Evolutionary conservation across 495 filamentous ascomycete species (phyloP), one percentile per base, ranked within the genome.

Genomic region (Aspergillus conjunctus): DNA sequence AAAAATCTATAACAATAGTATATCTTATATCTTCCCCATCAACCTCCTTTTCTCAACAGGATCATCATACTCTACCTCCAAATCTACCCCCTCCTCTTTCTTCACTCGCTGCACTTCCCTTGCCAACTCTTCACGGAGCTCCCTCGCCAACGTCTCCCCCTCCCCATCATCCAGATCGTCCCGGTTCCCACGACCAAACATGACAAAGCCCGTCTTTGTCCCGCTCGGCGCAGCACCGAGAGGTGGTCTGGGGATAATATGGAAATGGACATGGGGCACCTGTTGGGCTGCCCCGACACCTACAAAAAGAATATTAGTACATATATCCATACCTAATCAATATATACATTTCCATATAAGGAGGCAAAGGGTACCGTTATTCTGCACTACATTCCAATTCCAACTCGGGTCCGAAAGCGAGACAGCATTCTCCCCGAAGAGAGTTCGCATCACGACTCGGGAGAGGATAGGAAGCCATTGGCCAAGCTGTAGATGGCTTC

Each of bases 301-400:
- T 88, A 57, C 45, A 14, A 43, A 52, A 21, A 58, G 53, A 26
- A 26, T 26, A 26, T 66, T 31, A 61, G 33, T 14, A 34, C 26
- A 11, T 7, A 10, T 3, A n/a, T 12, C 32, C 12, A 26, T 26
- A 26, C 31, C 17, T 7, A 56, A 21, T 9, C 48, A 15, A 39
- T 51, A 22, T 30, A 30, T 55, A 15, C 17, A 41, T 20, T 37
- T 31, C 51, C 10, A 20, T n/a, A 52, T 22, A 18, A 44, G 41
- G 44, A 41, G 37, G 32, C 51, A 43, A 26, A 15, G 31, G 10
- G 30, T 75, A 88, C 86, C 93, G 73, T 97, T 98, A 74, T 98
- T 98, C 78, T 96, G 92, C 60, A 96, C 90, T 20, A 97, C 83
- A 73, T 98, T 98, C 87, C 78, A 80, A 37, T 92, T 95, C 87